Evolutionary conservation across 768 basidiomycete species (phyloP).

Genomic region (Trametes coccinea): DNA sequence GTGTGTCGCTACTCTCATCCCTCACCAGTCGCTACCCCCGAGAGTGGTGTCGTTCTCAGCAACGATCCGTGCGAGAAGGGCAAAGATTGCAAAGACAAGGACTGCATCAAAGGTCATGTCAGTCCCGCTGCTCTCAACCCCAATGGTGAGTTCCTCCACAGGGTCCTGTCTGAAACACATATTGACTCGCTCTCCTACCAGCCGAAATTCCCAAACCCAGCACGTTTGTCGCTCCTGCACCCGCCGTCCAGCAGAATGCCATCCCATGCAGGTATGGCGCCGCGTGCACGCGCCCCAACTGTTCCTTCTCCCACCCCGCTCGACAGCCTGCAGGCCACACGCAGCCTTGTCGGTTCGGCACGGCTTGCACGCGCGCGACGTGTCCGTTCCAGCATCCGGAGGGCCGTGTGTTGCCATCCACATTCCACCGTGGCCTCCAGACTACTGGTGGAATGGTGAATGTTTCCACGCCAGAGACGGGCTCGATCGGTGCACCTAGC

Average conservation of each 20-base stretch:
- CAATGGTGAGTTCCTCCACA: slow-evolving; percentile 44
- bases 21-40: slow-evolving; percentile 93
- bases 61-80: slow-evolving; percentile 92
- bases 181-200: background rate
- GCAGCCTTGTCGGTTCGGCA: slow-evolving; percentile 76
- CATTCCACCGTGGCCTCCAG: slow-evolving; percentile 79
- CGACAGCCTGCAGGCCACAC: slow-evolving; percentile 37
- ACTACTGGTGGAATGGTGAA: slow-evolving; percentile 60
- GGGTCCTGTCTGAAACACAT: background rate
- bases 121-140: slow-evolving; percentile 80
- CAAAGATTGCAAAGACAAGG: slow-evolving; percentile 88
- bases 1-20: slow-evolving; percentile 93
- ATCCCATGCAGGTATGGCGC: slow-evolving; percentile 66
- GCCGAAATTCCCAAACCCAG: slow-evolving; percentile 38
- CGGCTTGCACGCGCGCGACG: slow-evolving; percentile 79
- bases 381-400: slow-evolving; percentile 90
- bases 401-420: slow-evolving; percentile 73
- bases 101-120: slow-evolving; percentile 89
- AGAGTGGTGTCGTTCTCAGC: slow-evolving; percentile 92
- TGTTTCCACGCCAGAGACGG: slow-evolving; percentile 62
- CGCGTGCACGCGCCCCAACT: slow-evolving; percentile 67
- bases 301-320: slow-evolving; percentile 68
- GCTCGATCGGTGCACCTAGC: slow-evolving; percentile 63
- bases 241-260: slow-evolving; percentile 26
- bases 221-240: slow-evolving; percentile 36